Evolutionary conservation across 305 asterid species (phyloP), one percentile per base, ranked within the genome.

Genomic region (Fraxinus paxiana): DNA sequence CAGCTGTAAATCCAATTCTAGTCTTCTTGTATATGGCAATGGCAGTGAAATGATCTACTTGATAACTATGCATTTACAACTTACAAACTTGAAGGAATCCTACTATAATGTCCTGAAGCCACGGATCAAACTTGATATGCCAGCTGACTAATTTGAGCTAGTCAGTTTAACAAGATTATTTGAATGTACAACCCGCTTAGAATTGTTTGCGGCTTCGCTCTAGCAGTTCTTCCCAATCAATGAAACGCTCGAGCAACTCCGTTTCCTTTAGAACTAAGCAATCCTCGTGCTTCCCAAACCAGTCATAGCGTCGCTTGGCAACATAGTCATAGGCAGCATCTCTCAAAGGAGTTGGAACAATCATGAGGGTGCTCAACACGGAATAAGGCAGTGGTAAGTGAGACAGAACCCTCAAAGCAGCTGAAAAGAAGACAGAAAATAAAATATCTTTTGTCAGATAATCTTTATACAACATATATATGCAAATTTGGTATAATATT

Each of bases 221-320:
- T 5, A 91, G 83, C 15, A 93, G 88, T 82, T 93, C 98, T 84
- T 95, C 96, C 94, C 90, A 86, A 78, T 93, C 98, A 48, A 93
- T 75, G 70, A 95, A 95, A 59, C 97, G 96, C 74, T 91, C 95
- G 26, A 95, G 93, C 89, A 95, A 76, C 88, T 92, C 96, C 20
- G 84, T 88, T 80, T 95, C 97, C 84, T 89, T 87, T 63, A 93
- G 84, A 46, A 93, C 97, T 82, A 93, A 87, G 86, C 99, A 95
- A 82, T 89, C 94, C 26, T 88, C 86, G 13, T 84, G 87, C 85
- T 91, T 95, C 15, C 99, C 97, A 34, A 91, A 95, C 97, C 97
- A 95, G 71, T 89, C 84, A 81, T 93, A 91, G 65, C 97, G 94
- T 3, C 81, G 80, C 82, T 89, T 90, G 75, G 98, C 97, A 78